Evolutionary conservation across 2,329 filamentous ascomycete species (phyloP), one percentile per base, ranked within the genome.

Genomic region (Verticillium klebahnii): DNA sequence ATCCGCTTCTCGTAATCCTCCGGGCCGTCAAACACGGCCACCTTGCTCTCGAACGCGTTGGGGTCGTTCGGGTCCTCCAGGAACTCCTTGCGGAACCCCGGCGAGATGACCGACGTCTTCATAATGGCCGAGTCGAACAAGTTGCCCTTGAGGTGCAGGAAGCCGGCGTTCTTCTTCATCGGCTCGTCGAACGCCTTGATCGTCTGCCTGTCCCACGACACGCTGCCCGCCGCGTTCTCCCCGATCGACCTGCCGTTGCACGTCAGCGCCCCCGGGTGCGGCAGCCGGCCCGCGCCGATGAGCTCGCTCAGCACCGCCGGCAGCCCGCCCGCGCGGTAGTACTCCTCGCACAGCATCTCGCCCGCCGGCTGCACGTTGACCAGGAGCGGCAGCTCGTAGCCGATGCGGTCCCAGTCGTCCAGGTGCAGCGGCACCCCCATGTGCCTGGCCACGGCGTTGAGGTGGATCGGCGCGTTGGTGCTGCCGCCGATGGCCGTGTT

Each of bases 401-500:
- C 82, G 17, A 84, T 68, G 0, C 66, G 68, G 67, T 85, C 82
- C 81, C 82, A 85, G 67, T 85, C 82, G 63, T 85, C 78, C 36
- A 84, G 69, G 14, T 78, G 74, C 0, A 85, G 69, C 1, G 76
- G 69, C 1, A 85, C 78, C 1, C 81, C 82, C 12, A 83, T 77
- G 60, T 85, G 82, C 63, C 80, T 81, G 2, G 83, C 82, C 25
- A 85, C 77, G 11, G 82, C 83, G 45, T 79, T 81, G 57, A 85
- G 71, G 67, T 85, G 83, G 57, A 85, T 84, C 0, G 82, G 82
- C 0, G 82, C 82, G 64, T 85, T 85, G 4, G 82, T 84, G 64
- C 80, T 83, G 15, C 83, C 83, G 31, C 83, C 83, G 60, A 85
- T 83, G 23, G 82, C 82, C 1, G 80, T 82, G 63, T 83, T 84